Evolutionary conservation across 1,284 basidiomycete genomes (phyloP), one percentile per base, ranked within the genome.

Genomic region (Laetiporus sulphureus): DNA sequence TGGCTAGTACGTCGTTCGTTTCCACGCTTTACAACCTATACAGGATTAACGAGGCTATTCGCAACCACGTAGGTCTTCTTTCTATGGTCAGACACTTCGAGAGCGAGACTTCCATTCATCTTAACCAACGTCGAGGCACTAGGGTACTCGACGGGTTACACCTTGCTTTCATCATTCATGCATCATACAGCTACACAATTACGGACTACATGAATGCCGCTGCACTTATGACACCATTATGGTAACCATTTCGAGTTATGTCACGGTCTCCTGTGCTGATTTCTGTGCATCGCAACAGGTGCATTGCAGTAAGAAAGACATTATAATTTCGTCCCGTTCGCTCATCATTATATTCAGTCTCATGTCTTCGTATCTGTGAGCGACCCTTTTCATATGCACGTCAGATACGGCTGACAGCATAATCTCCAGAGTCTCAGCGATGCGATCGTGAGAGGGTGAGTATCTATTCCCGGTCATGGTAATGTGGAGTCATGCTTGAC

Each of bases 101-200:
- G n/a, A n/a, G n/a, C n/a, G n/a, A n/a, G n/a, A n/a, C n/a, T n/a
- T n/a, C n/a, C n/a, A n/a, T n/a, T n/a, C n/a, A n/a, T n/a, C n/a
- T n/a, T n/a, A n/a, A n/a, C n/a, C n/a, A n/a, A n/a, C n/a, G n/a
- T n/a, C n/a, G n/a, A n/a, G n/a, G n/a, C n/a, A n/a, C 7, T 27
- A 46, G 45, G 40, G n/a, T 41, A 7, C 29, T 45, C 24, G 31
- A 45, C 34, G 34, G 35, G 5, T 27, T 45, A 3, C 38, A 45
- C 29, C 27, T 45, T 4, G 43, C 32, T 15, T 36, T 40, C 25
- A 25, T 45, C 20, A 13, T 18, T 12, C 34, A 45, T 13, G 27
- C 29, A n/a, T 2, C 40, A 13, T 45, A 45, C 15, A 23, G 21
- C 16, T 37, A 37, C 18, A 20, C 36, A 5, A 18, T 37, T 12